Base-by-base conservation (phyloP, 352 stramenopile genomes). In the Phytophthora macrochlamydospora region DNA sequence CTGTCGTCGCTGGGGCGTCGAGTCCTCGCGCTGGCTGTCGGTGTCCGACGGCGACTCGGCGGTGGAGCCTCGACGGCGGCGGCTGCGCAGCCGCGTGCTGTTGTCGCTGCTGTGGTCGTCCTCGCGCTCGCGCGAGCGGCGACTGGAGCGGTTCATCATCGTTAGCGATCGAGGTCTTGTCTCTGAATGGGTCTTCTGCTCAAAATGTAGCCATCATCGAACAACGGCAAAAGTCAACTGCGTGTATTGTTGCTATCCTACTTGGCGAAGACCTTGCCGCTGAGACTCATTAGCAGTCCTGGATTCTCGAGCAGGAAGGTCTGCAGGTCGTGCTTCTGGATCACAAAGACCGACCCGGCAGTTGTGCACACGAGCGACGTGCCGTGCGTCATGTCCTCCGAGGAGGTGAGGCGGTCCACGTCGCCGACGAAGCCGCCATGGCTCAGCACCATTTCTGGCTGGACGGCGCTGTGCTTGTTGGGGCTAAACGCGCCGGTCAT, bases 281-380 rank as follows among this genome's bases (percentile, higher is more conserved):
- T 90, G 40, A 93, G 81, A 40, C 79, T 85, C 75, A 93, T 76
- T 61, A 93, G 82, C 45, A 93, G 81, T 6, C 84, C 84, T 8
- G 84, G 84, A 50, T 93, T 91, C 64, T 91, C 84, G 12, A 89
- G 71, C 18, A 93, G 63, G 56, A 93, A 93, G 42, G 64, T 71
- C 56, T 85, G 78, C 29, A 93, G 77, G 52, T 93, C 84, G 65
- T 86, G 71, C 62, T 91, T 91, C 40, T 73, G 71, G 56, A 91
- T 81, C 51, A 67, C 61, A 56, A 93, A 91, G 24, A 93, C 68
- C 7, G 71, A 83, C 4, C 84, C 84, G 0, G 72, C 62, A 11
- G 69, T 64, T 9, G 76, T 84, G 57, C 79, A 87, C 40, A 90
- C 75, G 42, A 93, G 81, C 56, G 78, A 83, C 59, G 81, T 90